These are phyloP conservation scores for Trametes gibbosa DNA, from an alignment of 768 basidiomycete genomes.

Conservation along the genomic window DNA sequence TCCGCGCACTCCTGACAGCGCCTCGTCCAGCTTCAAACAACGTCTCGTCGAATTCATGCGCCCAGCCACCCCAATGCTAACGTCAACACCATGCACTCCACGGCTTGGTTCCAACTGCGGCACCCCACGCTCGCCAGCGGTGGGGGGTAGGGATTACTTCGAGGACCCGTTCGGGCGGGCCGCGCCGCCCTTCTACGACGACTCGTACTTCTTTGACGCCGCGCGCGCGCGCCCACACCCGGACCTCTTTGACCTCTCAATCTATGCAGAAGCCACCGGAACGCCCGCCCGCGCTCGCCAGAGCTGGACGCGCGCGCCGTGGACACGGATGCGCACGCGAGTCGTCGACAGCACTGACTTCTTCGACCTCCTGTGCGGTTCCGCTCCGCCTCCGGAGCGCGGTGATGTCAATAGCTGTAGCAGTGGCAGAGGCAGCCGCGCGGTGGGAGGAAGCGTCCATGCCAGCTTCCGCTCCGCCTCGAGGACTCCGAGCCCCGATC, in stretches of 20 bases:
- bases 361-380: background rate
- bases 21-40: constrained; percentile 5
- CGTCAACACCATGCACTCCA: too few relatives aligned
- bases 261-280: background rate
- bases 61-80: background rate
- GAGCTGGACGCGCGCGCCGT: background rate
- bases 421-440: background rate
- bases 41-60: constrained; percentile 14
- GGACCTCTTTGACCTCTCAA: constrained; percentile 13
- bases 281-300: background rate
- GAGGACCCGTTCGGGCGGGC: constrained; percentile 12
- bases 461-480: background rate
- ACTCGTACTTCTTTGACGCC: background rate
- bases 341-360: background rate
- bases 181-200: constrained; percentile 13
- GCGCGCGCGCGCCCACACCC: background rate
- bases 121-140: background rate
- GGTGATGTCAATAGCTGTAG: background rate
- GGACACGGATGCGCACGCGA: background rate
- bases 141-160: background rate
- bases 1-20: background rate
- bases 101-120: too few relatives aligned
- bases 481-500: constrained; percentile 5
- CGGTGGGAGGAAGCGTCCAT: background rate
- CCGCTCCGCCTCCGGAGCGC: too few relatives aligned